Base-by-base conservation (phyloP, 225 moss, liverwort and hornwort species). In the Marchantia paleacea region DNA sequence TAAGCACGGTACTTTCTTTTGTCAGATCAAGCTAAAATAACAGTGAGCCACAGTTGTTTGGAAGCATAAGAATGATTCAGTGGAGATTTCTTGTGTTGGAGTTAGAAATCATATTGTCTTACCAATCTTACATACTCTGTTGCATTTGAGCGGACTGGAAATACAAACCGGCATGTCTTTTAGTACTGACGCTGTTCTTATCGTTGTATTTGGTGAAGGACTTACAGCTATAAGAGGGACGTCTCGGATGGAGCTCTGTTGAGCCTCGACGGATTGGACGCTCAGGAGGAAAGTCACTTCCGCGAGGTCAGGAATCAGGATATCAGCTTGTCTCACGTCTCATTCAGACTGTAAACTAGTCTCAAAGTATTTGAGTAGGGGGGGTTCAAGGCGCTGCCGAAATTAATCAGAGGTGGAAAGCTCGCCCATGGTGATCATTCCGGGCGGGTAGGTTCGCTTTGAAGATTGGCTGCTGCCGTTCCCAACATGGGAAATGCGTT, bases 121-220 rank as follows among this genome's bases (percentile, higher is more conserved):
- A n/a, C n/a, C n/a, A n/a, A n/a, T n/a, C n/a, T n/a, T 5, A 39
- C 39, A 39, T 39, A 39, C 39, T 15, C 66, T 25, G 29, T 66
- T 28, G 68, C 31, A 68, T 68, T 68, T 29, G 12, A 68, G 29
- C 28, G 25, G 10, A 2, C 28, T 9, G 5, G 16, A 31, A 6
- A 68, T 19, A 29, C 68, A 68, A 30, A 7, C 48, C 49, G 6
- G 22, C n/a, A 8, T 18, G 71, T 71, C 31, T 6, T 71, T 0
- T 20, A 18, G 29, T 16, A 71, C 71, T 71, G 22, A 71, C 71
- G 71, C 49, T 71, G 8, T 12, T 47, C 71, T 71, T 50, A 0
- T 71, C 71, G 12, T 68, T 68, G 28, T 71, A 19, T 49, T 48
- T 50, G 20, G 22, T 50, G 71, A 71, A 71, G 71, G 71, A 19